A percentile compares a stretch with the other conserved stretches of the same genome.
These are phyloP conservation scores for Geotrichum restrictum DNA, from an alignment of 1,139 yeast species.

Conservation along the genomic window DNA sequence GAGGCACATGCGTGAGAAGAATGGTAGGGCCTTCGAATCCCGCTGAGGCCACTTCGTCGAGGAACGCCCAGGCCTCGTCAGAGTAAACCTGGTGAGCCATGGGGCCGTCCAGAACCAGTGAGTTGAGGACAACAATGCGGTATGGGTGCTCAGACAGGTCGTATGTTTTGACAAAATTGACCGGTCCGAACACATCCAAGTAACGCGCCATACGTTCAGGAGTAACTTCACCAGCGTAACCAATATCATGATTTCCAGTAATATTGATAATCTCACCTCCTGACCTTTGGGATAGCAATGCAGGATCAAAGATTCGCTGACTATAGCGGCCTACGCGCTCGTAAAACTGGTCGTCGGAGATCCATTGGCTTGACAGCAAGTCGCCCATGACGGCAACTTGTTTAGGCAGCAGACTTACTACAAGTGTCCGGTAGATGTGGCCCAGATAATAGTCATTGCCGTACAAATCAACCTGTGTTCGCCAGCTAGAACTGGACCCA, in stretches of 20 bases:
- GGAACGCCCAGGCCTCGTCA: conserved; percentile 65
- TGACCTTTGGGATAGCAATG: conserved; percentile 22
- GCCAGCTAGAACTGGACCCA: conserved; percentile 65
- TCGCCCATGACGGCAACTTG: conserved; percentile 92
- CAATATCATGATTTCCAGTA: conserved; percentile 94
- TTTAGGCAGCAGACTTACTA: conserved; percentile 59
- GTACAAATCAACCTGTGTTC: conserved; percentile 71
- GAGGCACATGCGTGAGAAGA: conserved; percentile 83
- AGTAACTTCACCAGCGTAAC: conserved; percentile 92
- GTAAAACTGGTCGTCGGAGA: conserved; percentile 76
- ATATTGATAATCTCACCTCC: conserved; percentile 64
- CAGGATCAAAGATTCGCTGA: conserved; percentile 35
- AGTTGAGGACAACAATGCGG: conserved; percentile 81
- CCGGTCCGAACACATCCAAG: conserved; percentile 68
- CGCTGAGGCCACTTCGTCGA: conserved; percentile 49
- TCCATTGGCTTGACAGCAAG: conserved; percentile 93
- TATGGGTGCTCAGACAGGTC: conserved; percentile 50
- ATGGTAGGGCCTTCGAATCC: conserved; percentile 75
- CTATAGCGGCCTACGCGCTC: conserved; percentile 71
- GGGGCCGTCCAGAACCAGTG: conserved; percentile 86
- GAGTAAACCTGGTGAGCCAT: conserved; percentile 70
- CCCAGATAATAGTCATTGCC: conserved; percentile 89
- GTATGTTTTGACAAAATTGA: conserved; percentile 62
- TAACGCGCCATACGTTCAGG: conserved; percentile 85
- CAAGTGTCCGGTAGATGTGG: conserved; percentile 69